Conservation (phyloP, 805 yeast species). For the Lipomyces sp. region DNA sequence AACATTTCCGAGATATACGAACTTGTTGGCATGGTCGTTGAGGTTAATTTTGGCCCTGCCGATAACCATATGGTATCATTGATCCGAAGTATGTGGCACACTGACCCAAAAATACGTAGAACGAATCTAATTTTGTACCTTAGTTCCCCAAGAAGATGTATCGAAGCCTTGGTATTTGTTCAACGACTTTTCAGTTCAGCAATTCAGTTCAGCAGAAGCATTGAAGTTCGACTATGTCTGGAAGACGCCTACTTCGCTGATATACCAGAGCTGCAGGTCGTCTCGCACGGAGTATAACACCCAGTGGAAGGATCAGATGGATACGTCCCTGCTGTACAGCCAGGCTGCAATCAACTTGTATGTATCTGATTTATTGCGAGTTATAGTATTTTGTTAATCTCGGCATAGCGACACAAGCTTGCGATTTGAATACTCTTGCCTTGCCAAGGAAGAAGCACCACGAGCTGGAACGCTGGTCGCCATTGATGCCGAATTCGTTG, state of each 20-base stretch:
- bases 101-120: neutral
- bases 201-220: slow-evolving; percentile 76
- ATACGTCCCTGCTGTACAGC: slow-evolving; percentile 68
- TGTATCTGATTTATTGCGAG: neutral
- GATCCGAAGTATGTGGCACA: slow-evolving; percentile 37
- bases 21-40: slow-evolving; percentile 47
- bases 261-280: slow-evolving; percentile 58
- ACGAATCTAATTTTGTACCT: neutral
- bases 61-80: slow-evolving; percentile 48
- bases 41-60: slow-evolving; percentile 41
- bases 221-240: slow-evolving; percentile 72
- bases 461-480: slow-evolving; percentile 78
- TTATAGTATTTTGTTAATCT: slow-evolving; percentile 48
- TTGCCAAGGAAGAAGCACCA: slow-evolving; percentile 74
- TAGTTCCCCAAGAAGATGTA: slow-evolving; percentile 27
- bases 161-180: slow-evolving; percentile 73
- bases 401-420: slow-evolving; percentile 56
- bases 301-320: slow-evolving; percentile 57
- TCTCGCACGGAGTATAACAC: slow-evolving; percentile 48
- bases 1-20: slow-evolving; percentile 38
- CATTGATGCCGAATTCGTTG: slow-evolving; percentile 95
- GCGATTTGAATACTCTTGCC: slow-evolving; percentile 66
- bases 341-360: slow-evolving; percentile 50
- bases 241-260: slow-evolving; percentile 78
- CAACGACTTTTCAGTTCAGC: slow-evolving; percentile 87